phyloP scores from a whole-genome alignment of 2,329 filamentous ascomycete species.

The Magnaporthiopsis rhizophila region DNA sequence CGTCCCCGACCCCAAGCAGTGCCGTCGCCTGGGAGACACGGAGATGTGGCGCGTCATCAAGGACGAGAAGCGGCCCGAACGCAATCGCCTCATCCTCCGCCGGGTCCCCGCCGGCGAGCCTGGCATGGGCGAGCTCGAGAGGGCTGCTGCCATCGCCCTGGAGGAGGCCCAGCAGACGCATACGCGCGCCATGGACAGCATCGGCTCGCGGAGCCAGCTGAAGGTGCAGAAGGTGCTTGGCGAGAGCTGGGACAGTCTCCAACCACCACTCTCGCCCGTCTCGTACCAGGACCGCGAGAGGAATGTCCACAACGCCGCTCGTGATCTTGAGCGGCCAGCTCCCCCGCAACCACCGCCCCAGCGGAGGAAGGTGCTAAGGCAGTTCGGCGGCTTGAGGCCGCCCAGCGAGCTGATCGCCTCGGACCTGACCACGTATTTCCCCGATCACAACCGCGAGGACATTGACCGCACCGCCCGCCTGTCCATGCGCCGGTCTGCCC shows the following conservation, averaged over 20 bases:
- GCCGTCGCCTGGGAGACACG: slow-evolving; percentile 73
- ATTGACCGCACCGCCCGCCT: slow-evolving; percentile 93
- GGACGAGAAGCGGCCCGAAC: slow-evolving; percentile 74
- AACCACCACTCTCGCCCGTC: slow-evolving; percentile 79
- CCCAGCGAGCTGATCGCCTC: slow-evolving; percentile 97
- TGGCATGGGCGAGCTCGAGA: slow-evolving; percentile 74
- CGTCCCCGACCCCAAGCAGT: slow-evolving; percentile 73
- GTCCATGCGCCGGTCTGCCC: slow-evolving; percentile 82
- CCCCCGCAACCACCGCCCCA: slow-evolving; percentile 37
- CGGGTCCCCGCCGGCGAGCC: slow-evolving; percentile 92
- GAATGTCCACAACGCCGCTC: slow-evolving; percentile 52
- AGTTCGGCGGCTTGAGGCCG: slow-evolving; percentile 85
- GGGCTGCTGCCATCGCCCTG: slow-evolving; percentile 80
- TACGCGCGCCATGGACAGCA: slow-evolving; percentile 50
- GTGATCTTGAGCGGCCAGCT: slow-evolving; percentile 49
- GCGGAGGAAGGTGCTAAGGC: slow-evolving; percentile 50
- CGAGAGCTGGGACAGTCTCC: slow-evolving; percentile 71
- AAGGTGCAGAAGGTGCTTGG: slow-evolving; percentile 88
- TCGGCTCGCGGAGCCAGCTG: slow-evolving; percentile 70
- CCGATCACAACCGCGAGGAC: slow-evolving; percentile 85
- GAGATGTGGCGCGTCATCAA: slow-evolving; percentile 90
- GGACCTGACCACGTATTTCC: slow-evolving; percentile 94
- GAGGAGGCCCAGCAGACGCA: slow-evolving; percentile 77
- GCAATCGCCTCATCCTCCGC: slow-evolving; percentile 81
- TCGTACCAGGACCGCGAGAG: slow-evolving; percentile 63